A percentile compares a stretch with the other conserved stretches of the same genome.
These are phyloP conservation scores for Castanospermum australe DNA, from an alignment of 306 rosid genomes.

Conservation along the genomic window DNA sequence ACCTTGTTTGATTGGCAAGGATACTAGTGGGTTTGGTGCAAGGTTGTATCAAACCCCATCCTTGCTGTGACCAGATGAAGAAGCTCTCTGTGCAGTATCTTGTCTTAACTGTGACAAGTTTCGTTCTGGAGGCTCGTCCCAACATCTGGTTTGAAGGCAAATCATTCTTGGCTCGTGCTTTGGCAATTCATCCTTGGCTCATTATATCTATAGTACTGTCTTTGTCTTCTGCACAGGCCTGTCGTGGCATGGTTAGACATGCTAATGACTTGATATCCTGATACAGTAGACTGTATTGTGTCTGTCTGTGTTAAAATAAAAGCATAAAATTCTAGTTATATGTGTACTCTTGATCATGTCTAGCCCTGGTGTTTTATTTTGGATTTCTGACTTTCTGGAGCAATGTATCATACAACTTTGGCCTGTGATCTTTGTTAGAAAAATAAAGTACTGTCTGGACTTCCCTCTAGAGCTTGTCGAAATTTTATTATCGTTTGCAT, in stretches of 20 bases:
- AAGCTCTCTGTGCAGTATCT: slow-evolving; percentile 15
- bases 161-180: slow-evolving; percentile 8
- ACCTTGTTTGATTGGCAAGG: slow-evolving; percentile 51
- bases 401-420: slow-evolving; percentile 24
- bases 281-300: slow-evolving; percentile 25
- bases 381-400: slow-evolving; percentile 23
- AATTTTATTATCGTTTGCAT: neutral
- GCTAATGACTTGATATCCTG: slow-evolving; percentile 23
- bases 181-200: slow-evolving; percentile 82
- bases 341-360: slow-evolving; percentile 5
- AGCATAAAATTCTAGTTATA: slow-evolving; percentile 12
- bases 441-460: neutral
- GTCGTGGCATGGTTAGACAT: neutral
- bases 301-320: slow-evolving; percentile 26
- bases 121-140: slow-evolving; percentile 13
- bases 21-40: slow-evolving; percentile 28
- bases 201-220: neutral
- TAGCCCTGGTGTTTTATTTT: slow-evolving; percentile 16
- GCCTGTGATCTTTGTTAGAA: neutral
- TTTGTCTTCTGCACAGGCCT: slow-evolving; percentile 15
- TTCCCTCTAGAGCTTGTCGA: neutral
- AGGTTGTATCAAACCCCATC: slow-evolving; percentile 19
- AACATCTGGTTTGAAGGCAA: slow-evolving; percentile 46
- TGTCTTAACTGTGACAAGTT: slow-evolving; percentile 31
- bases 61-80: slow-evolving; percentile 46